A percentile compares a stretch with the other conserved stretches of the same genome.
Conservation (phyloP, 768 basidiomycete species). For the Epithele typhae region DNA sequence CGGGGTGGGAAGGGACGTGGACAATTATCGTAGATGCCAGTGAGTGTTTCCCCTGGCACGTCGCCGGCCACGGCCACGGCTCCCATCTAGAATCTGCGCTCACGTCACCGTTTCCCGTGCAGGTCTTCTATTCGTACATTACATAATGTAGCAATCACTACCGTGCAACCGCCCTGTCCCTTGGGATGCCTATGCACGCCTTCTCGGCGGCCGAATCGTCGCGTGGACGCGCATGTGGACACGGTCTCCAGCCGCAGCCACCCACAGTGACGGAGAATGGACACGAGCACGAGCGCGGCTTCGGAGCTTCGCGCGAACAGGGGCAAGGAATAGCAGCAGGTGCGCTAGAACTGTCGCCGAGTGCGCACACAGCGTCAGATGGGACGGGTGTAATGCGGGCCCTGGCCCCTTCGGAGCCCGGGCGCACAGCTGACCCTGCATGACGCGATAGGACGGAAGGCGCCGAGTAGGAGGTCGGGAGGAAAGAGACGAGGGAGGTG, state of each 20-base stretch:
- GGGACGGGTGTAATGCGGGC: too few relatives aligned
- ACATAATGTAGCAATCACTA: constrained; percentile 9
- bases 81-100: constrained; percentile 4
- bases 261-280: constrained; percentile 6
- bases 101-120: constrained; percentile 8
- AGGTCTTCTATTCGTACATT: constrained; percentile 12
- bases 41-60: constrained; percentile 9
- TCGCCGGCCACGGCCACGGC: constrained; percentile 5
- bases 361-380: too few relatives aligned
- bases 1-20: not conserved
- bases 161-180: too few relatives aligned
- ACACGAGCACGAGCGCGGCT: constrained; percentile 6
- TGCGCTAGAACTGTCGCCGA: constrained; percentile 9
- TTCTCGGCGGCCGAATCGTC: too few relatives aligned
- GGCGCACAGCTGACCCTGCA: too few relatives aligned
- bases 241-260: constrained; percentile 1
- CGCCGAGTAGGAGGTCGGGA: not conserved
- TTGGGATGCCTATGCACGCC: too few relatives aligned
- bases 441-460: too few relatives aligned
- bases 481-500: not conserved
- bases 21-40: too few relatives aligned
- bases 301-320: not conserved
- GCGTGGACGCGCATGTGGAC: constrained; percentile 12
- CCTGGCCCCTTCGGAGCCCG: too few relatives aligned
- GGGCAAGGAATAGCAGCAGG: not conserved